These are phyloP conservation scores for Oxyria digyna DNA, from an alignment of 148 eudicot genomes.

Conservation along the genomic window DNA sequence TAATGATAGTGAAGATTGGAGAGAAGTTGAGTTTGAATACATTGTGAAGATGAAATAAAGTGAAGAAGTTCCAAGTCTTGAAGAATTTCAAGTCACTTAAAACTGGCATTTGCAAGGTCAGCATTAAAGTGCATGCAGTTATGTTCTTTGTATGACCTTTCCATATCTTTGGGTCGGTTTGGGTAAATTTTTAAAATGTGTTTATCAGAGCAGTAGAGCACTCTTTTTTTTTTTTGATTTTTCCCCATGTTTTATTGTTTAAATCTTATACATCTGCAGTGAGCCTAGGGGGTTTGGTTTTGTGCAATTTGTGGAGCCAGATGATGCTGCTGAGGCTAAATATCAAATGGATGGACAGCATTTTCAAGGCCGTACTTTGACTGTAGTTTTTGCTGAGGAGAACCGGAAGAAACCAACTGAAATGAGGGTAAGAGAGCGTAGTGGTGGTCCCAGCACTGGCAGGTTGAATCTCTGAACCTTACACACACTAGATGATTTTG, in stretches of 20 bases:
- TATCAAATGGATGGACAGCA: conserved; percentile 86
- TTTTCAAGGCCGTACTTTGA: conserved; percentile 63
- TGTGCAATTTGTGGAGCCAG: conserved; percentile 80
- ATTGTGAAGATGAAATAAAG: conserved; percentile 79
- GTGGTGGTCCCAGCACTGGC: conserved; percentile 21
- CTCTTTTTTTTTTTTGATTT: not conserved
- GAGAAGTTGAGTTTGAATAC: conserved; percentile 63
- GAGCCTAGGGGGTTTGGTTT: conserved; percentile 94
- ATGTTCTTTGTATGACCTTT: conserved; percentile 39
- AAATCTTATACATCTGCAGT: conserved; percentile 26
- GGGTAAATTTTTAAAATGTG: conserved; percentile 4
- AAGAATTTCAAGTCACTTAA: conserved; percentile 87
- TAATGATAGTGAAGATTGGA: conserved; percentile 73
- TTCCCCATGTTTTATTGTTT: conserved; percentile 4
- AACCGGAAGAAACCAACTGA: conserved; percentile 84
- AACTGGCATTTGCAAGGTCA: conserved; percentile 74
- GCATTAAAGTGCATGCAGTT: conserved; percentile 74
- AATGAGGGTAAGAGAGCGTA: conserved; percentile 59
- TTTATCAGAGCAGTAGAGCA: not conserved
- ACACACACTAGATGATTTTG: not conserved
- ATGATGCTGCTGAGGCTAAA: conserved; percentile 92
- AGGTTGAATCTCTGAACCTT: conserved; percentile 9
- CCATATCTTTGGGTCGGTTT: conserved; percentile 10
- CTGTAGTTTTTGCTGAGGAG: conserved; percentile 65
- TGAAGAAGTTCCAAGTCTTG: conserved; percentile 92